A percentile compares a stretch with the other conserved stretches of the same genome.
Evolutionary conservation across 2,329 filamentous ascomycete species (phyloP).

Genomic region (Diaporthe australafricana): DNA sequence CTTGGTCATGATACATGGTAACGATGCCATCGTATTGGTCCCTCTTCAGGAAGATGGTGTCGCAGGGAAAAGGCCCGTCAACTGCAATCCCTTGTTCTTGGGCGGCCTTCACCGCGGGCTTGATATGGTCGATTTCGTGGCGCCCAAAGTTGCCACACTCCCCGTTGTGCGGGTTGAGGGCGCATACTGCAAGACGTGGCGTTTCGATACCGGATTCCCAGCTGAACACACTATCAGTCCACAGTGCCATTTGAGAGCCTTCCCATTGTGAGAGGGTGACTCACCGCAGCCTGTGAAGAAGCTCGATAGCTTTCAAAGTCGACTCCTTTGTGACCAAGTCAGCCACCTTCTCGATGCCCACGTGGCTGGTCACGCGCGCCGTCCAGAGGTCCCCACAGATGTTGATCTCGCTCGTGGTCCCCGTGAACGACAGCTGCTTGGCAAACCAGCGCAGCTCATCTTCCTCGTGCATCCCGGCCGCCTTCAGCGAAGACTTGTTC

Average conservation of each 20-base stretch:
- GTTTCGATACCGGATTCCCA: constrained; percentile 47
- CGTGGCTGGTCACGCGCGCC: constrained; percentile 47
- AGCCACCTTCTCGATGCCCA: constrained; percentile 47
- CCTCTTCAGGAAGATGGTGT: constrained; percentile 49
- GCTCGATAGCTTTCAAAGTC: constrained; percentile 43
- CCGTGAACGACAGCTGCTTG: constrained; percentile 45
- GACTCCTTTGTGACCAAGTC: constrained; percentile 43
- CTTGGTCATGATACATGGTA: constrained; percentile 52
- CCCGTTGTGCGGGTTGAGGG: constrained; percentile 49
- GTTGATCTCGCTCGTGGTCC: constrained; percentile 49
- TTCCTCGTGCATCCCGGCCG: constrained; percentile 50
- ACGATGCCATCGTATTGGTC: constrained; percentile 48
- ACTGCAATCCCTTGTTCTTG: constrained; percentile 44
- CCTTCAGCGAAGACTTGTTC: constrained; percentile 48
- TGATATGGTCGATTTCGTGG: constrained; percentile 48
- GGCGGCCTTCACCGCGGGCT: constrained; percentile 44
- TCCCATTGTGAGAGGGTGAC: neutral
- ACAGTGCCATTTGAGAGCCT: neutral
- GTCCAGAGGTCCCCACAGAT: constrained; percentile 47
- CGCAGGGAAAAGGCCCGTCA: constrained; percentile 47
- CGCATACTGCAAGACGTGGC: constrained; percentile 48
- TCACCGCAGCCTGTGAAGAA: constrained; percentile 44
- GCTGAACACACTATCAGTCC: constrained; percentile 27
- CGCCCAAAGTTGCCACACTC: constrained; percentile 48
- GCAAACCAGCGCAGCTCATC: constrained; percentile 51